Conservation (phyloP, 345 rosid genomes). For the Odontarrhena argentea region DNA sequence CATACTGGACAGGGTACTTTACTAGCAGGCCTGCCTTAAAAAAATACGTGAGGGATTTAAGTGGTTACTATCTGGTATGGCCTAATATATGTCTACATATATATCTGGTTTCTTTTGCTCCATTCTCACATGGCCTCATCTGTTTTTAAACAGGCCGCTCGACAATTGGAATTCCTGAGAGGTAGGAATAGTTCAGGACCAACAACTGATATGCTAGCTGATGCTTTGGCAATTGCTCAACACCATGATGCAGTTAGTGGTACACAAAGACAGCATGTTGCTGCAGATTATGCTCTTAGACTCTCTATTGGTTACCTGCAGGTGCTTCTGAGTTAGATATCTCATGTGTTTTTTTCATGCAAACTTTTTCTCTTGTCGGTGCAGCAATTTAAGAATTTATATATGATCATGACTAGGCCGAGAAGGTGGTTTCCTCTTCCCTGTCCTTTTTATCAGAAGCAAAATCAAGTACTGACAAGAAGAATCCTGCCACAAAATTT, state of each 20-base stretch:
- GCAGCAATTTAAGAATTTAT: constrained; percentile 25
- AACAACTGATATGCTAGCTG: constrained; percentile 67
- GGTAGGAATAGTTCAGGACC: constrained; percentile 68
- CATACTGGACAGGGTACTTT: constrained; percentile 97
- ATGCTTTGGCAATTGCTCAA: constrained; percentile 92
- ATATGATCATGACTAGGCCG: constrained; percentile 59
- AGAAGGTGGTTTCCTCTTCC: constrained; percentile 76
- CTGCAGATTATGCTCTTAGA: constrained; percentile 92
- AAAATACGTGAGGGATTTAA: constrained; percentile 75
- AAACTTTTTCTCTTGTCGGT: constrained; percentile 11
- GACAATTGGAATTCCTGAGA: constrained; percentile 81
- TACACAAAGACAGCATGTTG: constrained; percentile 92
- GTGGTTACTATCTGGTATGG: constrained; percentile 83
- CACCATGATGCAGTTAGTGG: constrained; percentile 99
- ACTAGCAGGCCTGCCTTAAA: constrained; percentile 89
- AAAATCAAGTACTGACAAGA: constrained; percentile 48
- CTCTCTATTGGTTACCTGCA: constrained; percentile 79
- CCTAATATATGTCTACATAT: not conserved
- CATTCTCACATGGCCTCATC: constrained; percentile 19
- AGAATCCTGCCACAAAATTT: constrained; percentile 49
- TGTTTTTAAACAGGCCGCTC: constrained; percentile 61
- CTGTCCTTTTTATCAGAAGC: constrained; percentile 63
- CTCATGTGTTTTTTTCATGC: constrained; percentile 17
- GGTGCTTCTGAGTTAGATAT: constrained; percentile 48
- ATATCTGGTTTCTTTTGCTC: constrained; percentile 20